Conservation (phyloP, 257 asterid species). For the Solanum bulbocastanum region DNA sequence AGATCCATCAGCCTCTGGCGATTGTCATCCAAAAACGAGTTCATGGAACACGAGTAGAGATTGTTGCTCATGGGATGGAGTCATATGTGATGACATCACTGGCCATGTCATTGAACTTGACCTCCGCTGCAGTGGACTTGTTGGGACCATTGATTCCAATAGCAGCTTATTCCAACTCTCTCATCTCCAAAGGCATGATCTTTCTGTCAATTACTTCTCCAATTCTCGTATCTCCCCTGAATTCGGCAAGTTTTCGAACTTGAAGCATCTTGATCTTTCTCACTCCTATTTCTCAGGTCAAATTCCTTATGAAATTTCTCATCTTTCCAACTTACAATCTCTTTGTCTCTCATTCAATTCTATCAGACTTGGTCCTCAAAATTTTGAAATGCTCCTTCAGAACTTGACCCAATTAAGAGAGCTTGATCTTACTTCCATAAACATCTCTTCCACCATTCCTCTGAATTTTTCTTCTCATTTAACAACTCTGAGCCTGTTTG, state of each 20-base stretch:
- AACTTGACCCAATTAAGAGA: background rate
- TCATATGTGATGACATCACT: background rate
- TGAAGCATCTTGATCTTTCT: conserved; percentile 6
- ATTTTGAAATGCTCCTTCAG: background rate
- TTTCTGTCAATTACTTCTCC: conserved; percentile 4
- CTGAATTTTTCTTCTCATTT: conserved; percentile 3
- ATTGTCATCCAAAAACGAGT: background rate
- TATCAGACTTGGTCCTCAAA: background rate
- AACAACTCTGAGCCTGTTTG: background rate
- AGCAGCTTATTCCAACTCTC: background rate
- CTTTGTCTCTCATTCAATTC: background rate
- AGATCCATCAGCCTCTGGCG: no score
- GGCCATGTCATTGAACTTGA: conserved; percentile 11
- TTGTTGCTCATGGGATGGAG: conserved; percentile 17
- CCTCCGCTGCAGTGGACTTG: conserved; percentile 4
- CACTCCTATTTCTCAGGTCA: conserved; percentile 5
- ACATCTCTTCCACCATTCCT: background rate
- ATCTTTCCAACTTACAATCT: background rate
- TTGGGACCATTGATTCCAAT: background rate
- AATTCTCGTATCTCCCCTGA: background rate
- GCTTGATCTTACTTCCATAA: background rate
- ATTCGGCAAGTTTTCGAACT: background rate
- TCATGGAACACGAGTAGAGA: conserved; percentile 9
- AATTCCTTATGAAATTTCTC: conserved; percentile 3
- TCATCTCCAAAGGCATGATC: background rate